Conservation (phyloP, 306 rosid species). For the Purshia tridentata region DNA sequence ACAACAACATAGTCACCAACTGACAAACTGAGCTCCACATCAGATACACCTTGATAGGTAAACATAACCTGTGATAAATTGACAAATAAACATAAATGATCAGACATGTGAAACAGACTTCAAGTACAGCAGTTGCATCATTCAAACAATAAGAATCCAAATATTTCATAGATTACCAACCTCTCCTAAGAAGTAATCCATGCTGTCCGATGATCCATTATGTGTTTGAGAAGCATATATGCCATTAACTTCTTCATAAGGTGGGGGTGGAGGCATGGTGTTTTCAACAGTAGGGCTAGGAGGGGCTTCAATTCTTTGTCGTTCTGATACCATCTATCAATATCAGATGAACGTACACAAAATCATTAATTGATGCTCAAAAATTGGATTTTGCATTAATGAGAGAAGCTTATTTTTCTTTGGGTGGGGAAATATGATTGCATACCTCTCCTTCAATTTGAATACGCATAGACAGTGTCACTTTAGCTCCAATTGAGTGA, state of each 20-base stretch:
- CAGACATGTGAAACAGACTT: not conserved
- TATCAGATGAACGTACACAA: slow-evolving; percentile 20
- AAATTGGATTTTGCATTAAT: not conserved
- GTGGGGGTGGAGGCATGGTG: slow-evolving; percentile 80
- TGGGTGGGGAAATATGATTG: not conserved
- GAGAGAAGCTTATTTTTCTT: not conserved
- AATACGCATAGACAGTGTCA: too few relatives aligned
- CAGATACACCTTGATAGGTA: slow-evolving; percentile 81
- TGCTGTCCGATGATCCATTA: slow-evolving; percentile 68
- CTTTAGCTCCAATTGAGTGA: too few relatives aligned
- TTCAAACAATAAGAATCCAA: not conserved
- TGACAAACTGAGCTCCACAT: slow-evolving; percentile 76
- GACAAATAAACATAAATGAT: slow-evolving; percentile 14
- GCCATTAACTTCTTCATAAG: slow-evolving; percentile 87
- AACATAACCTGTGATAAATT: slow-evolving; percentile 59
- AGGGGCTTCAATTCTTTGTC: slow-evolving; percentile 91
- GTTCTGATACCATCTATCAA: slow-evolving; percentile 80
- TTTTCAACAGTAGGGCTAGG: slow-evolving; percentile 62
- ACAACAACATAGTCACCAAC: slow-evolving; percentile 83
- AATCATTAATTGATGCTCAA: slow-evolving; percentile 22
- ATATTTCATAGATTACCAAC: slow-evolving; percentile 31
- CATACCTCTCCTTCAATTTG: slow-evolving; percentile 94
- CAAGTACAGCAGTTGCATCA: slow-evolving; percentile 3
- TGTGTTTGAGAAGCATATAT: slow-evolving; percentile 64
- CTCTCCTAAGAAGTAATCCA: slow-evolving; percentile 94